Evolutionary conservation across 306 rosid species (phyloP).

Genomic region (Casuarina cunninghamiana): DNA sequence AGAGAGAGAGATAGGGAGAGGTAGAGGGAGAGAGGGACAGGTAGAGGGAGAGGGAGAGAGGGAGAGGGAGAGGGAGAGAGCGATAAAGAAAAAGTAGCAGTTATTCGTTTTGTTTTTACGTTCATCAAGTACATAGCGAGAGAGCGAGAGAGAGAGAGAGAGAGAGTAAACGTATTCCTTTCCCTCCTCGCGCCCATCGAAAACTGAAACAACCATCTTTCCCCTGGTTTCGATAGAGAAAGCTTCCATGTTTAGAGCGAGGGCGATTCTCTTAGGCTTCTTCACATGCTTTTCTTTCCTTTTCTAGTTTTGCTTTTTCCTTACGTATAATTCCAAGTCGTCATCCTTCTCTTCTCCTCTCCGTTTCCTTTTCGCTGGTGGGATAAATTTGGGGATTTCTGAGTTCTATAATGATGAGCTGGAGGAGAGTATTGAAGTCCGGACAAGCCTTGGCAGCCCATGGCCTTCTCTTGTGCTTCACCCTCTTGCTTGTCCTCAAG

Average conservation of each 20-base stretch:
- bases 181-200: background rate
- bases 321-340: background rate
- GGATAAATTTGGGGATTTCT: background rate
- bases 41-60: too few relatives aligned
- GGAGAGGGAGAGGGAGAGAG: too few relatives aligned
- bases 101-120: slow-evolving; percentile 10
- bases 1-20: background rate
- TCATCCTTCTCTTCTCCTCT: background rate
- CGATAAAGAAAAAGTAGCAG: background rate
- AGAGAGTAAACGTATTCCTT: background rate
- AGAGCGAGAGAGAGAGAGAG: background rate
- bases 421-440: slow-evolving; percentile 94
- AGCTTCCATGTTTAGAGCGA: background rate
- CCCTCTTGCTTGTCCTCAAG: slow-evolving; percentile 84
- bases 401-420: slow-evolving; percentile 48
- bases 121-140: background rate
- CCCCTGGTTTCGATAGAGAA: background rate
- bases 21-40: background rate
- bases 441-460: slow-evolving; percentile 86
- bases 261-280: background rate
- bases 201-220: background rate
- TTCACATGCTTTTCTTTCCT: background rate
- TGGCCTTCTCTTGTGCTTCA: slow-evolving; percentile 69
- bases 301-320: slow-evolving; percentile 5
- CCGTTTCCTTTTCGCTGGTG: slow-evolving; percentile 2